These are phyloP conservation scores for Dictyostelium brefeldianum DNA, from an alignment of 78 protist species.

Conservation along the genomic window DNA sequence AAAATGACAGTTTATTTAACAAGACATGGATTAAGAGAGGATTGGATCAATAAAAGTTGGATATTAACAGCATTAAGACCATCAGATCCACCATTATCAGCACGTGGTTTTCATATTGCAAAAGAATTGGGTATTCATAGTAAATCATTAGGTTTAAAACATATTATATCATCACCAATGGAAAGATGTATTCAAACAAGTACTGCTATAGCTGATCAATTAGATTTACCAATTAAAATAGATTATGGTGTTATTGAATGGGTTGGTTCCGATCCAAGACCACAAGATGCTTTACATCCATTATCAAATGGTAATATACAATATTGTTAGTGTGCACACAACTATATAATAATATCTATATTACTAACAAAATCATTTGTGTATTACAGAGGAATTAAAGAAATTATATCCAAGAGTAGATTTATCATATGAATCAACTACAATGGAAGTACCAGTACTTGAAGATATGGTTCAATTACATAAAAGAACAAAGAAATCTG, in stretches of 20 bases:
- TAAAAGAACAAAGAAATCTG: conserved; percentile 17
- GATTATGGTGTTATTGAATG: conserved; percentile 73
- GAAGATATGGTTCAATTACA: conserved; percentile 38
- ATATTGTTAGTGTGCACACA: neutral
- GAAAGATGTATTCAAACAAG: conserved; percentile 76
- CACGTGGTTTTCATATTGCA: conserved; percentile 55
- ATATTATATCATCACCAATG: conserved; percentile 71
- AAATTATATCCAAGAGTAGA: conserved; percentile 27
- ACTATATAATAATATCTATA: neutral
- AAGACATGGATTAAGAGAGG: conserved; percentile 80
- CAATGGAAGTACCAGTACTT: conserved; percentile 20
- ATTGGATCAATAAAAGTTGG: conserved; percentile 75
- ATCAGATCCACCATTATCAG: conserved; percentile 71
- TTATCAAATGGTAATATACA: conserved; percentile 32
- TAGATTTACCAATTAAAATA: conserved; percentile 48
- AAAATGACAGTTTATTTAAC: conserved; percentile 49
- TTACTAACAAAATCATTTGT: neutral
- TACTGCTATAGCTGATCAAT: conserved; percentile 53
- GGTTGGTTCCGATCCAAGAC: conserved; percentile 26
- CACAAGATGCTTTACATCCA: conserved; percentile 32
- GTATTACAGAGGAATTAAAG: neutral
- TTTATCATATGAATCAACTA: conserved; percentile 37
- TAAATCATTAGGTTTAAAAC: conserved; percentile 11
- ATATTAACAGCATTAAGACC: conserved; percentile 54
- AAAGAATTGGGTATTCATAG: conserved; percentile 32